A percentile compares a stretch with the other conserved stretches of the same genome.
Evolutionary conservation across 306 rosid species (phyloP).

Genomic region (Ormosia semicastrata): DNA sequence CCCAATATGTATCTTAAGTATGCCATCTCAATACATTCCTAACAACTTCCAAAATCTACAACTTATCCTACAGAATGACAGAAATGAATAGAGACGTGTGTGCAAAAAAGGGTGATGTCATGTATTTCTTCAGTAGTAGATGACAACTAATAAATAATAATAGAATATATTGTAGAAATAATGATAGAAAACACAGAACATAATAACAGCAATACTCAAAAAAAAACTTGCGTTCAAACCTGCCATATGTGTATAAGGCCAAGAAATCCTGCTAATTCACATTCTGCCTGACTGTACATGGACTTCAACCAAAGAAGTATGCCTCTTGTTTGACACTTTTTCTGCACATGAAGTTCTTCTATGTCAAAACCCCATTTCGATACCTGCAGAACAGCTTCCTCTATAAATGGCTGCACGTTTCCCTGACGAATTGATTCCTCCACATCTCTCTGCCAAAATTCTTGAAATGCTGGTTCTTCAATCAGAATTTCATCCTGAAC

Average conservation of each 20-base stretch:
- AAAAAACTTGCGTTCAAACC: slow-evolving; percentile 48
- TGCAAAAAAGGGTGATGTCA: not conserved
- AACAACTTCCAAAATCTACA: not conserved
- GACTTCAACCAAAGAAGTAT: slow-evolving; percentile 86
- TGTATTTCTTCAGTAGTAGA: not conserved
- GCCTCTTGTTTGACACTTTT: slow-evolving; percentile 66
- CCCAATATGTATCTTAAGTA: not conserved
- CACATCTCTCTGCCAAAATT: slow-evolving; percentile 70
- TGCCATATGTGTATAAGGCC: slow-evolving; percentile 94
- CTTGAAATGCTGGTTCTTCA: slow-evolving; percentile 64
- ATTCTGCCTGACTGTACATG: slow-evolving; percentile 72
- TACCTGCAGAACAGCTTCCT: slow-evolving; percentile 83
- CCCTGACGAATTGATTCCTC: slow-evolving; percentile 94
- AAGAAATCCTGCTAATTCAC: slow-evolving; percentile 76
- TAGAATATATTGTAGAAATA: not conserved
- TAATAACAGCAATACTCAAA: not conserved
- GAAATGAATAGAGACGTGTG: not conserved
- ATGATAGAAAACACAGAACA: not conserved
- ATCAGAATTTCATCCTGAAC: slow-evolving; percentile 74
- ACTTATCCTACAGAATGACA: not conserved
- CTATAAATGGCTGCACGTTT: slow-evolving; percentile 61
- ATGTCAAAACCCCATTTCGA: slow-evolving; percentile 84
- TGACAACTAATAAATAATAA: not conserved
- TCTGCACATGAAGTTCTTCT: slow-evolving; percentile 71
- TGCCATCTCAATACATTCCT: not conserved